Evolutionary conservation across 345 rosid genomes (phyloP), one percentile per base, ranked within the genome.

Genomic region (Gossypium stocksii): DNA sequence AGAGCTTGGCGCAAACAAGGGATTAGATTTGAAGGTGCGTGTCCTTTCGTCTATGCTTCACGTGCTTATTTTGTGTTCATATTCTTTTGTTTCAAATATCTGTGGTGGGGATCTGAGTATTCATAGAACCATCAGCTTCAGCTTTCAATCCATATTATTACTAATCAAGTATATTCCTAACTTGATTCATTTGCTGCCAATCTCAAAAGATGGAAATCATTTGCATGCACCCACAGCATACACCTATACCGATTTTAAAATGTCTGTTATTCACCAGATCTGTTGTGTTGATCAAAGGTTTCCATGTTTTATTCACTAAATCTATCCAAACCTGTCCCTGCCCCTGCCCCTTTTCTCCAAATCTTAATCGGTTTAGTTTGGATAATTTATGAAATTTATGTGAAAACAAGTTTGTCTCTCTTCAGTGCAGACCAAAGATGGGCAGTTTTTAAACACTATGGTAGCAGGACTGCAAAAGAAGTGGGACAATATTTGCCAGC

Each of bases 361-460:
- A 66, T 45, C 70, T 66, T 49, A 13, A 44, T 45, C 54, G 2
- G 56, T 48, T 67, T 23, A 23, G 48, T 46, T 67, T 15, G 56
- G 23, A n/a, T 54, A 53, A 48, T 75, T 71, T 64, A 17, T 76
- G 70, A 66, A 77, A 70, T 78, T 78, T 74, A 73, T 72, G 82
- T 80, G 74, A 83, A 83, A 80, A 83, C 79, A 54, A 80, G 71
- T 77, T 80, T 84, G 68, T 75, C 75, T 81, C 64, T 75, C 81
- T 82, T 82, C 88, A 84, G 90, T 85, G 90, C 98, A 93, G 98
- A 77, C 82, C 81, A 88, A 80, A 80, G 89, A 87, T 75, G 81
- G 83, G 76, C 22, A 74, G 77, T 73, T 73, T 49, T 79, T 41
- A 82, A 82, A 82, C 72, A 61, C 80, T 17, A 82, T 76, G 68